Base-by-base conservation (phyloP, 2,329 filamentous ascomycete species). In the Pseudogymnoascus sp. region DNA sequence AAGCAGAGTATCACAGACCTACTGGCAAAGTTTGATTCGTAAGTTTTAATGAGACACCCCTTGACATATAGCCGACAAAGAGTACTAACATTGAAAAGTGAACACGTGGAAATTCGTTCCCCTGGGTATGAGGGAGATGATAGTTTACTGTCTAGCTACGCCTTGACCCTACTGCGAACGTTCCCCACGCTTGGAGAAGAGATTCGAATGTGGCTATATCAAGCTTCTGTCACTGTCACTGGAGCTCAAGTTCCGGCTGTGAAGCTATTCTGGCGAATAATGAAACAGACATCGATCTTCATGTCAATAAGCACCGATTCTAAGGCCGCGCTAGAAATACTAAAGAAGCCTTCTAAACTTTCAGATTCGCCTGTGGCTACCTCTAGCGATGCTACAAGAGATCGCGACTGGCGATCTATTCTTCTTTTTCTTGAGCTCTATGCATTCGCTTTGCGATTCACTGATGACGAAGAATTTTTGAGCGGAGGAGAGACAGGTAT, bases 391-490 rank as follows among this genome's bases (percentile, higher is more conserved):
- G 42, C 44, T 61, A 44, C 40, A 8, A 69, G 67, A 63, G 70
- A 73, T 63, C 66, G 69, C 68, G 91, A 97, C 72, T 99, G 94
- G 94, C 87, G 89, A 16, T 87, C 94, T 1, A 84, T 96, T 44
- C 79, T 97, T 0, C 82, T 99, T 0, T 97, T 99, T 71, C 81
- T 99, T 5, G 94, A 99, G 70, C 82, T 99, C 0, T 99, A 97
- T 73, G 91, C 89, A 1, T 97, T 97, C 72, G 85, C 97, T 2
- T 79, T 97, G 11, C 89, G 94, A 69, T 85, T 97, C 35, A 96
- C 93, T 73, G 94, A 99, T 69, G 94, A 99, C 67, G 93, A 97
- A 68, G 94, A 99, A 69, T 99, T 99, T 72, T 89, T 96, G 66
- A 83, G 85, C 63, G 80, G 81, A 63, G 76, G 83, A 65, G 77